Base-by-base conservation (phyloP, 495 filamentous ascomycete genomes). In the Neurospora sp. region DNA sequence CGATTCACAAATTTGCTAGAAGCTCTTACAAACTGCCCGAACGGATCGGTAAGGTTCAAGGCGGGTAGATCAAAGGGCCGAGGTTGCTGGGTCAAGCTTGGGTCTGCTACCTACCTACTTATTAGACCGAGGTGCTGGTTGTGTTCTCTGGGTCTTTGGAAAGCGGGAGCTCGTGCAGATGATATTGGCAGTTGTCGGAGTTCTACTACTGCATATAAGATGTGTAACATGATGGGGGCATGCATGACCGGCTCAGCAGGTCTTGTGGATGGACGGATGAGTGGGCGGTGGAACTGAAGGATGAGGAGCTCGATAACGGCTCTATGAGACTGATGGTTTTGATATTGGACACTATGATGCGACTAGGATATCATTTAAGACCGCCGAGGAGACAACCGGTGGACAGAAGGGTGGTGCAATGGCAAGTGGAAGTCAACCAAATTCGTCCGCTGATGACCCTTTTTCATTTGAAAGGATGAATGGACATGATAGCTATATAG, bases 101-200 rank as follows among this genome's bases (percentile, higher is more conserved):
- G n/a, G n/a, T n/a, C n/a, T n/a, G n/a, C n/a, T n/a, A n/a, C n/a
- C n/a, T n/a, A n/a, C n/a, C n/a, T n/a, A n/a, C n/a, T n/a, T n/a
- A n/a, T n/a, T n/a, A n/a, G n/a, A n/a, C n/a, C n/a, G n/a, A n/a
- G n/a, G n/a, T n/a, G n/a, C n/a, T n/a, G n/a, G n/a, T n/a, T n/a
- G n/a, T n/a, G n/a, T n/a, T n/a, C n/a, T n/a, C n/a, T n/a, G n/a
- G n/a, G n/a, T n/a, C n/a, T 27, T 27, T 27, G 46, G 46, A 20
- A 53, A 53, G 27, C 5, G 53, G 20, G 6, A 61, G 22, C 53
- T 16, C 53, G 8, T 61, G 53, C 53, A 61, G 27, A 61, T 61
- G 53, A 73, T 75, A 31, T 73, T 61, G 70, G 42, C 20, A 68
- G 40, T 40, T 72, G 14, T 70, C 69, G 35, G 20, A 71, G 27